These are phyloP conservation scores for Iris pallida DNA, from an alignment of 116 monocot species.

Conservation along the genomic window DNA sequence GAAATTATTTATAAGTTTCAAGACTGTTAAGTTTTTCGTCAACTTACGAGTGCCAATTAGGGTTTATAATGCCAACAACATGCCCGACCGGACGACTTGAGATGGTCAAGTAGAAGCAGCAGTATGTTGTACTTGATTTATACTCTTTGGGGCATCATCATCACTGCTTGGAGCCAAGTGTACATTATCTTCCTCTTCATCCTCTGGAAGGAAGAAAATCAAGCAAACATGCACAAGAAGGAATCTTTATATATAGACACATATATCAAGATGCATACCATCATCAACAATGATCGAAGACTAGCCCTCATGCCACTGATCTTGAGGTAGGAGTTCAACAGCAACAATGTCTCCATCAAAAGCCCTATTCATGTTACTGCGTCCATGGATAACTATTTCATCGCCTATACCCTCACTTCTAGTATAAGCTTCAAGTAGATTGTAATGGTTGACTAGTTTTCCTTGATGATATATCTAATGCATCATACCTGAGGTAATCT, in stretches of 20 bases:
- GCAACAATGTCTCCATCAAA: constrained; percentile 93
- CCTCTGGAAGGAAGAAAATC: too few species aligned
- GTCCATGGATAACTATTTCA: constrained; percentile 77
- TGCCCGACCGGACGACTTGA: constrained; percentile 55
- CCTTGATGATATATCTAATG: constrained; percentile 92
- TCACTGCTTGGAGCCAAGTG: constrained; percentile 73
- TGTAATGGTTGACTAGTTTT: constrained; percentile 86
- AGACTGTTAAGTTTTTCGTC: too few species aligned
- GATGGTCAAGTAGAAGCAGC: constrained; percentile 27
- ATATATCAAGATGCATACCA: constrained; percentile 39
- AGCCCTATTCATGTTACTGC: constrained; percentile 82
- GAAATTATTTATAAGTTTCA: too few species aligned
- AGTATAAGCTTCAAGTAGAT: too few species aligned
- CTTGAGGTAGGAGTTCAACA: constrained; percentile 78
- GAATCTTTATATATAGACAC: background rate
- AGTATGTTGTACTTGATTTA: constrained; percentile 24
- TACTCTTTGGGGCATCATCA: too few species aligned
- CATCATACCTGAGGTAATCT: too few species aligned
- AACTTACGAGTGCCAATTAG: constrained; percentile 93
- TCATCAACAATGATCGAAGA: constrained; percentile 60
- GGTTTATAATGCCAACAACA: constrained; percentile 88
- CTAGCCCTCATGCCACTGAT: constrained; percentile 64
- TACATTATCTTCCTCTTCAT: constrained; percentile 67
- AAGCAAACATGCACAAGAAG: too few species aligned
- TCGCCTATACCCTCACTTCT: constrained; percentile 95